Conservation (phyloP, 257 asterid species). For the Ilex aquifolium region DNA sequence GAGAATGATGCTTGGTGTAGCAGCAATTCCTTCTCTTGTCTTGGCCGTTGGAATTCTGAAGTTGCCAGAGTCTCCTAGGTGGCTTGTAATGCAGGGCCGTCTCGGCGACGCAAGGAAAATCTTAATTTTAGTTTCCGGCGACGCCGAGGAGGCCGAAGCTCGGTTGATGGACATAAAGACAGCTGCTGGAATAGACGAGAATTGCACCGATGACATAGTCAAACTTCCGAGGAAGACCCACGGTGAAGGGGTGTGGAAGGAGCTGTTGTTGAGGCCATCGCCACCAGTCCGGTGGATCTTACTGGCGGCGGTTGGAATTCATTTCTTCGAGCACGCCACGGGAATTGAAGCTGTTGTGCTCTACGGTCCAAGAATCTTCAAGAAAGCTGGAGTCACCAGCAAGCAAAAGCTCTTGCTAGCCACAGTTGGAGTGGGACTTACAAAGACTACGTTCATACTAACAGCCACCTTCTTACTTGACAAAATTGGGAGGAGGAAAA, state of each 20-base stretch:
- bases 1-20: slow-evolving; percentile 1
- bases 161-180: neutral
- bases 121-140: neutral
- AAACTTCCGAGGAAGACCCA: neutral
- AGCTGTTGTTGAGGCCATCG: neutral
- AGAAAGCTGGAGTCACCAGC: neutral
- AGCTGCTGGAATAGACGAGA: neutral
- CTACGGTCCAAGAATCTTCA: neutral
- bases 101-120: neutral
- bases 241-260: slow-evolving; percentile 1
- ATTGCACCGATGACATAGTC: neutral
- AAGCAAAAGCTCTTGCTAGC: neutral
- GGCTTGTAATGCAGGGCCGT: slow-evolving; percentile 3
- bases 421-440: neutral
- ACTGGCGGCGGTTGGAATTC: neutral
- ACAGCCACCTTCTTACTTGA: neutral
- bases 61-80: neutral
- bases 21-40: neutral
- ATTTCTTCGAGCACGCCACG: neutral
- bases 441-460: neutral
- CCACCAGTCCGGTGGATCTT: neutral
- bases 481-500: neutral
- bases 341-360: neutral
- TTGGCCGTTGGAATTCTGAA: neutral
- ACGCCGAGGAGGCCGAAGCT: neutral